Conservation (phyloP, 1,139 yeast species). For the Chernovozyma aurita region DNA sequence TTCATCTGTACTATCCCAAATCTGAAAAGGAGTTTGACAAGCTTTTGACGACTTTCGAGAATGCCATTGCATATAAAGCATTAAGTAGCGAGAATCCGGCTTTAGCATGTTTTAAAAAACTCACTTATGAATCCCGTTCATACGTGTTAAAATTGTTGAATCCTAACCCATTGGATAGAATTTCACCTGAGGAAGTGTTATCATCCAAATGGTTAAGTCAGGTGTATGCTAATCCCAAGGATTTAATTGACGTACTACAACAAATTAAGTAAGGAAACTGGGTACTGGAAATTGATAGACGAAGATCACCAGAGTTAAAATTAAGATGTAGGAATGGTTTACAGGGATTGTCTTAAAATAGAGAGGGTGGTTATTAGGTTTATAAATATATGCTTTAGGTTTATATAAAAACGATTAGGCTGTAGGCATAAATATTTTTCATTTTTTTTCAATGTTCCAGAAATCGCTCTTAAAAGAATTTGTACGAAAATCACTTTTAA, state of each 20-base stretch:
- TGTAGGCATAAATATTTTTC: too few species aligned
- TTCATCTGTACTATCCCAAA: slow-evolving; percentile 18
- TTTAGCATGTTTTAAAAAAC: slow-evolving; percentile 27
- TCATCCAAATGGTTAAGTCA: slow-evolving; percentile 38
- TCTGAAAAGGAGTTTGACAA: slow-evolving; percentile 14
- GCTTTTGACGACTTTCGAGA: slow-evolving; percentile 21
- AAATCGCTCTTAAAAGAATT: too few species aligned
- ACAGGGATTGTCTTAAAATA: too few species aligned
- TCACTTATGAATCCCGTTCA: slow-evolving; percentile 37
- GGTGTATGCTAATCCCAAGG: slow-evolving; percentile 41
- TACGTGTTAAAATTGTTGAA: slow-evolving; percentile 31
- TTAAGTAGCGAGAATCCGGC: slow-evolving; percentile 25
- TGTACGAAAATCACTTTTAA: too few species aligned
- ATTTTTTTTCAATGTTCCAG: too few species aligned
- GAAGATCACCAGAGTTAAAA: too few species aligned
- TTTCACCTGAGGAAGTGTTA: slow-evolving; percentile 23
- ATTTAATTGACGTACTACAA: slow-evolving; percentile 19
- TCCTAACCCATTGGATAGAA: slow-evolving; percentile 25
- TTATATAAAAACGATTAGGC: too few species aligned
- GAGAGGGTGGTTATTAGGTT: too few species aligned
- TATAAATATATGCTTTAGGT: too few species aligned
- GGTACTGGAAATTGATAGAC: too few species aligned
- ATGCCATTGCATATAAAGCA: slow-evolving; percentile 8
- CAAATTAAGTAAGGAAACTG: slow-evolving; percentile 4
- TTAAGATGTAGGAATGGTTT: too few species aligned